Percentiles rank a stretch among this genome's conserved stretches.
phyloP scores from a whole-genome alignment of 2,329 filamentous ascomycete species.

The Aspergillus fumigatus region DNA sequence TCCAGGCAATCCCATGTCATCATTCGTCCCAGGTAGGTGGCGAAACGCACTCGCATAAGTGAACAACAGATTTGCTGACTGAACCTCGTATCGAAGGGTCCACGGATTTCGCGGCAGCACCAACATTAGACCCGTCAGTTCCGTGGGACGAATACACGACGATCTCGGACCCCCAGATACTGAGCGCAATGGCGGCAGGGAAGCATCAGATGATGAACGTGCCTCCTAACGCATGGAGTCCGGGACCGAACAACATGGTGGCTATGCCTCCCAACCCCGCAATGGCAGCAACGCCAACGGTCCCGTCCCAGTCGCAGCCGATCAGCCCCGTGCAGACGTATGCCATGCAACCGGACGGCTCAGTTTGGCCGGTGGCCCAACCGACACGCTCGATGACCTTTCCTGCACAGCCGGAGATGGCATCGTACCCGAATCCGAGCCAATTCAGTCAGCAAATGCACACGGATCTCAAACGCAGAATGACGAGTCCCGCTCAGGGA shows the following conservation, averaged over 20 bases:
- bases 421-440: constrained; percentile 21
- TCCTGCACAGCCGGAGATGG: constrained; percentile 28
- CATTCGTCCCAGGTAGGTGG: constrained; percentile 34
- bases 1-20: constrained; percentile 28
- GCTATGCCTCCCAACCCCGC: constrained; percentile 24
- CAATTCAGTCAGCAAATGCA: constrained; percentile 28
- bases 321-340: constrained; percentile 27
- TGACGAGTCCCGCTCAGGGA: constrained; percentile 32
- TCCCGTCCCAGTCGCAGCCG: constrained; percentile 29
- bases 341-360: constrained; percentile 33
- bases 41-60: background rate
- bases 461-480: constrained; percentile 33
- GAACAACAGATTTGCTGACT: constrained; percentile 9
- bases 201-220: constrained; percentile 33
- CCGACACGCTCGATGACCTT: constrained; percentile 32
- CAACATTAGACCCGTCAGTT: constrained; percentile 30
- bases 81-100: constrained; percentile 26
- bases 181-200: constrained; percentile 28
- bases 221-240: constrained; percentile 28
- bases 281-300: constrained; percentile 26
- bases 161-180: constrained; percentile 32
- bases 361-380: constrained; percentile 32
- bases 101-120: constrained; percentile 26
- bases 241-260: constrained; percentile 23
- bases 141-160: constrained; percentile 37